A percentile compares a stretch with the other conserved stretches of the same genome.
Evolutionary conservation across 1,284 basidiomycete genomes (phyloP).

Genomic region (Lentinus polychrous): DNA sequence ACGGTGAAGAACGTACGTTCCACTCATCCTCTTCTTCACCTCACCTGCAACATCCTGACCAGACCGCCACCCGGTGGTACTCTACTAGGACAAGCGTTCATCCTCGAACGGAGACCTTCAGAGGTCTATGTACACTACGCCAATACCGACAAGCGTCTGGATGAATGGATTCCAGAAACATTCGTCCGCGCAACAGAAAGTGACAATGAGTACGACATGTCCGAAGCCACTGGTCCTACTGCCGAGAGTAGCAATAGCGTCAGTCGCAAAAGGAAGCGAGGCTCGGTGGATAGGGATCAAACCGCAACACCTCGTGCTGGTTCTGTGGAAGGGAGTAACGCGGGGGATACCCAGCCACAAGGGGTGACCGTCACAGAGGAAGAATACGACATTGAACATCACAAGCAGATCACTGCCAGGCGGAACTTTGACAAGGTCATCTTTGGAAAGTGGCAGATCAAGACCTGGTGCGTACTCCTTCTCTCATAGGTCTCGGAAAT

Average conservation of each 20-base stretch:
- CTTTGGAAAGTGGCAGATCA: constrained; percentile 72
- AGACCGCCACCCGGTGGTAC: too few relatives aligned
- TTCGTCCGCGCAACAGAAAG: constrained; percentile 23
- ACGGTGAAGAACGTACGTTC: constrained; percentile 40
- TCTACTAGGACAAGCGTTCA: constrained; percentile 37
- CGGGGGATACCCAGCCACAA: constrained; percentile 1
- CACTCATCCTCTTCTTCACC: too few relatives aligned
- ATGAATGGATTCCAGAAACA: constrained; percentile 62
- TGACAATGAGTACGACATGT: not conserved
- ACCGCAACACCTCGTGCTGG: not conserved
- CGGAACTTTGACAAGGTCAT: constrained; percentile 74
- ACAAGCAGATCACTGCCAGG: constrained; percentile 59
- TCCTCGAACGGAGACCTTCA: constrained; percentile 41
- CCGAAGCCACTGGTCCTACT: constrained; percentile 3
- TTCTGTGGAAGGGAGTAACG: not conserved
- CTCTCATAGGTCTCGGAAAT: not conserved
- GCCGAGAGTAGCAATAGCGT: constrained; percentile 12
- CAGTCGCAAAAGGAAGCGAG: constrained; percentile 25
- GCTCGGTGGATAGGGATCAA: constrained; percentile 4
- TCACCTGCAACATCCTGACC: too few relatives aligned
- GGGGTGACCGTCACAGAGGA: constrained; percentile 47
- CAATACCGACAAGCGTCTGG: constrained; percentile 66
- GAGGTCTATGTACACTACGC: constrained; percentile 65
- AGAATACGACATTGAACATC: constrained; percentile 59
- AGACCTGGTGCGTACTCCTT: constrained; percentile 56